A percentile compares a stretch with the other conserved stretches of the same genome.
Evolutionary conservation across 306 rosid genomes (phyloP).

Genomic region (Acacia confusa): DNA sequence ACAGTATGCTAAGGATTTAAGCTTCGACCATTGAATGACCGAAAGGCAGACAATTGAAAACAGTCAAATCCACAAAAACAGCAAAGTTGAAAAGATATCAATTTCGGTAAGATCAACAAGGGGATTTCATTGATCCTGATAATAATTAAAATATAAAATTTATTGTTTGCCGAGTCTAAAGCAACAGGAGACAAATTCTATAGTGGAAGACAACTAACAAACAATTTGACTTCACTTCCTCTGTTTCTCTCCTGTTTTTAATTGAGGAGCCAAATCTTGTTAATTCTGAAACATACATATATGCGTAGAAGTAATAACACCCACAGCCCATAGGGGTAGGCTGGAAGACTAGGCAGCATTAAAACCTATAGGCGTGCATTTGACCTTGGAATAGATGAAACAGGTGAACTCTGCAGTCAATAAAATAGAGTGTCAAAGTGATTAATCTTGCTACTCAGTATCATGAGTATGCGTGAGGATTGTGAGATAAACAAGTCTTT

Average conservation of each 20-base stretch:
- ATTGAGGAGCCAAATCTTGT: neutral
- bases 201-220: neutral
- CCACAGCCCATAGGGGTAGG: neutral
- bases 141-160: neutral
- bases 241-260: neutral
- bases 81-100: neutral
- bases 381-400: slow-evolving; percentile 44
- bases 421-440: slow-evolving; percentile 20
- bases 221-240: neutral
- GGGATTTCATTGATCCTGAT: neutral
- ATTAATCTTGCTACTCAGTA: slow-evolving; percentile 13
- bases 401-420: slow-evolving; percentile 73
- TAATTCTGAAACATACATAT: neutral
- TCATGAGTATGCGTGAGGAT: neutral
- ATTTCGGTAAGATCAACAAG: neutral
- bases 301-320: neutral
- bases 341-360: neutral
- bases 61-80: neutral
- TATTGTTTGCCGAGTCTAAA: neutral
- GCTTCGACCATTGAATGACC: neutral
- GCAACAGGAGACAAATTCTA: neutral
- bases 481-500: neutral
- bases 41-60: neutral
- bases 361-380: slow-evolving; percentile 54
- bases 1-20: neutral